phyloP scores from a whole-genome alignment of 1,284 basidiomycete genomes.

The Porodaedalea pini region DNA sequence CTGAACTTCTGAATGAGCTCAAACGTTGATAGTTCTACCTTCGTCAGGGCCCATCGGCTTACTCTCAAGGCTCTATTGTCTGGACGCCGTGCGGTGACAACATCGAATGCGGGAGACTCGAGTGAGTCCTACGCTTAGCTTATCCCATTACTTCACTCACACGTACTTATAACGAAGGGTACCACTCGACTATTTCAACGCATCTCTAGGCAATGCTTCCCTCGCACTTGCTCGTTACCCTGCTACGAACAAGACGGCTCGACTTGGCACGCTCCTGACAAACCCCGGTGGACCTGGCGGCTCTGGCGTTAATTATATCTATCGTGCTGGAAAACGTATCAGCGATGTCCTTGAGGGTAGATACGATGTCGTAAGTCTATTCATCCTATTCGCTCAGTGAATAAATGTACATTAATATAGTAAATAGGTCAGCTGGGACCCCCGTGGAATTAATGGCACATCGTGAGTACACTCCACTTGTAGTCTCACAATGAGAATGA shows the following conservation, averaged over 20 bases:
- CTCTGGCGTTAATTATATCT: slow-evolving; percentile 27
- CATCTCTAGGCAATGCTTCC: slow-evolving; percentile 19
- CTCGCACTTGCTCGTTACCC: slow-evolving; percentile 24
- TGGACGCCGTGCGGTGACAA: slow-evolving; percentile 20
- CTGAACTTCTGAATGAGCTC: no score
- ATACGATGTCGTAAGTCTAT: slow-evolving; percentile 23
- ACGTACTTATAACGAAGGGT: slow-evolving; percentile 14
- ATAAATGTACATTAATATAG: background rate
- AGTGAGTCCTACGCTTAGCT: slow-evolving; percentile 11
- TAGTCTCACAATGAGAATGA: background rate
- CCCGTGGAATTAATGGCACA: slow-evolving; percentile 28
- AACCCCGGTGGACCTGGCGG: slow-evolving; percentile 25
- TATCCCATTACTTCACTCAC: background rate
- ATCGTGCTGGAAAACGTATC: slow-evolving; percentile 26
- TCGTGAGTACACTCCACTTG: slow-evolving; percentile 20
- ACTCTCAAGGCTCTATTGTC: slow-evolving; percentile 12
- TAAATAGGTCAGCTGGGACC: slow-evolving; percentile 29
- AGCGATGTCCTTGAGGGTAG: slow-evolving; percentile 27
- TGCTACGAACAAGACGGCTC: slow-evolving; percentile 22
- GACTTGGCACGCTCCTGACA: slow-evolving; percentile 22
- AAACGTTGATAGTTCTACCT: background rate
- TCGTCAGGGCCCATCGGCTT: background rate
- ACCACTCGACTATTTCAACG: slow-evolving; percentile 24
- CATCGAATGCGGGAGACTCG: slow-evolving; percentile 19
- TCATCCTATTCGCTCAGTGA: background rate